A percentile compares a stretch with the other conserved stretches of the same genome.
Conservation (phyloP, 2,329 filamentous ascomycete genomes). For the Fragosphaeria purpurea region DNA sequence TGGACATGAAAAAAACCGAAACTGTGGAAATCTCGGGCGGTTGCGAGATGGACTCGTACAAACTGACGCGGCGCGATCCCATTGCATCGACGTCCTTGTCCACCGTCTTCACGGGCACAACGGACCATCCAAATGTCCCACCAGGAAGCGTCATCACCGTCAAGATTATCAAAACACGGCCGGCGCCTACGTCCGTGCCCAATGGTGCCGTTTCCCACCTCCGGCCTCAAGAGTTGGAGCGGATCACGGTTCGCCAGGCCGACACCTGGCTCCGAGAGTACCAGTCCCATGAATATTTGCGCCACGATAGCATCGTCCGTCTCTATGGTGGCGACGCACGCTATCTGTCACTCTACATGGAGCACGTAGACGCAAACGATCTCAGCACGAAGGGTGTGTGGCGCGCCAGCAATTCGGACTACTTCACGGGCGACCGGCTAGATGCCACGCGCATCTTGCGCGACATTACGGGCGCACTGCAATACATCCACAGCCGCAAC, state of each 20-base stretch:
- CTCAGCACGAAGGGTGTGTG: slow-evolving; percentile 39
- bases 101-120: slow-evolving; percentile 39
- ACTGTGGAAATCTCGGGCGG: slow-evolving; percentile 39
- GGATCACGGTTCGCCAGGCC: slow-evolving; percentile 48
- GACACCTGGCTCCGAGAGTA: slow-evolving; percentile 51
- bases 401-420: slow-evolving; percentile 36
- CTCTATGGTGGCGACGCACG: slow-evolving; percentile 51
- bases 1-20: slow-evolving; percentile 40
- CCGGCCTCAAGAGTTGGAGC: slow-evolving; percentile 40
- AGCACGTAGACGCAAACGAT: slow-evolving; percentile 48
- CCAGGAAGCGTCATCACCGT: slow-evolving; percentile 47
- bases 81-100: slow-evolving; percentile 46
- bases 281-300: slow-evolving; percentile 42
- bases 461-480: slow-evolving; percentile 43
- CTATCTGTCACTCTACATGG: slow-evolving; percentile 51
- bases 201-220: slow-evolving; percentile 21
- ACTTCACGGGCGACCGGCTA: slow-evolving; percentile 37
- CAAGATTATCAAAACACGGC: slow-evolving; percentile 49
- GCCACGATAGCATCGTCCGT: slow-evolving; percentile 48
- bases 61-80: slow-evolving; percentile 44
- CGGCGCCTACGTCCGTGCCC: slow-evolving; percentile 20
- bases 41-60: slow-evolving; percentile 42
- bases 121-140: slow-evolving; percentile 38
- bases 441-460: slow-evolving; percentile 44
- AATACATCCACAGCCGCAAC: slow-evolving; percentile 44